Evolutionary conservation across 2,329 filamentous ascomycete genomes (phyloP).

Genomic region (Akanthomyces dipterigenus): DNA sequence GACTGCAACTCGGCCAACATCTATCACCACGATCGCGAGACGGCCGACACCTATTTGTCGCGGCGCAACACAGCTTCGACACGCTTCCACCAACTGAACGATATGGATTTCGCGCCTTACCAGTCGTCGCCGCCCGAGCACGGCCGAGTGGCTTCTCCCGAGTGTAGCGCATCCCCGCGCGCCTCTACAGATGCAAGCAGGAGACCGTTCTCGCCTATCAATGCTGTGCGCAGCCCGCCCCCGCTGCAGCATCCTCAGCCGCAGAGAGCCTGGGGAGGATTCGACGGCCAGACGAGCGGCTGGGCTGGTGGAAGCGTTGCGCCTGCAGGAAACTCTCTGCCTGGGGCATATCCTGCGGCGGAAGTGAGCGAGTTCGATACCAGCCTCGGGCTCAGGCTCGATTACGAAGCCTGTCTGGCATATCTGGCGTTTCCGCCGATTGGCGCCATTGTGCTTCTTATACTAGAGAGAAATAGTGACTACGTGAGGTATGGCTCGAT

Average conservation of each 20-base stretch:
- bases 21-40: neutral
- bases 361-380: slow-evolving; percentile 84
- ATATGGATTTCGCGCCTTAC: slow-evolving; percentile 94
- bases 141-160: slow-evolving; percentile 70
- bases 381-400: slow-evolving; percentile 75
- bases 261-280: slow-evolving; percentile 45
- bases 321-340: slow-evolving; percentile 20
- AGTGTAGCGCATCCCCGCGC: slow-evolving; percentile 42
- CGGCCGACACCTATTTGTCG: neutral
- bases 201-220: slow-evolving; percentile 45
- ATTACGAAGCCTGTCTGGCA: slow-evolving; percentile 85
- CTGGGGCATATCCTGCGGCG: slow-evolving; percentile 31
- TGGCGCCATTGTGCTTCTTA: slow-evolving; percentile 74
- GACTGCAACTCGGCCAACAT: neutral
- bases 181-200: slow-evolving; percentile 48
- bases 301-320: slow-evolving; percentile 21
- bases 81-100: slow-evolving; percentile 13
- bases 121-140: slow-evolving; percentile 87
- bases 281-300: slow-evolving; percentile 30
- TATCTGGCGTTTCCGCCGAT: slow-evolving; percentile 81
- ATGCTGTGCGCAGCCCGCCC: slow-evolving; percentile 34
- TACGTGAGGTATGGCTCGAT: slow-evolving; percentile 68
- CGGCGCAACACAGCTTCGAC: neutral
- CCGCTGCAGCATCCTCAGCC: slow-evolving; percentile 46
- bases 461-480: slow-evolving; percentile 90